Evolutionary conservation across 2,329 filamentous ascomycete genomes (phyloP).

Genomic region (Xylaria sp.): DNA sequence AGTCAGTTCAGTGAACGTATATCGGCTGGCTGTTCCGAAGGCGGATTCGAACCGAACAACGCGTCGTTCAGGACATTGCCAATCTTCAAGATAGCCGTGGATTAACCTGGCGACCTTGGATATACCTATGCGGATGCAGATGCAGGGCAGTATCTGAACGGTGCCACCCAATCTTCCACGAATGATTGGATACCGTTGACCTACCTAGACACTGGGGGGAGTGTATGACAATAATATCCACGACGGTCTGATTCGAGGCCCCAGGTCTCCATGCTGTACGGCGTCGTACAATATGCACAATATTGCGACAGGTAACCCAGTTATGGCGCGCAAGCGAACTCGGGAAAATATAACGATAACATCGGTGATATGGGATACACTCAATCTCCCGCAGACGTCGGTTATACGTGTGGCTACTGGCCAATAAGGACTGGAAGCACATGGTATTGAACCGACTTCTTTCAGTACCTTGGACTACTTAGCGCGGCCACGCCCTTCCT

Average conservation of each 20-base stretch:
- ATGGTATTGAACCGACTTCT: too few relatives aligned
- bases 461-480: too few relatives aligned
- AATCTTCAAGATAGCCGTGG: background rate
- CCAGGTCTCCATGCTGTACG: background rate
- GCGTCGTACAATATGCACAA: too few relatives aligned
- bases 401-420: too few relatives aligned
- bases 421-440: too few relatives aligned
- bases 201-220: background rate
- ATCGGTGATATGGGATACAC: too few relatives aligned
- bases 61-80: background rate
- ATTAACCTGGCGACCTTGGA: constrained; percentile 1
- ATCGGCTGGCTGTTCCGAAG: constrained; percentile 17
- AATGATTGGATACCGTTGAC: background rate
- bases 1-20: constrained; percentile 14
- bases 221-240: background rate
- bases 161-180: constrained; percentile 2
- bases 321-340: too few relatives aligned
- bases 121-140: constrained; percentile 4
- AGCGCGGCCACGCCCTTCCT: too few relatives aligned
- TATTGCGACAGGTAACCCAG: too few relatives aligned
- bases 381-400: too few relatives aligned
- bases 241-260: background rate
- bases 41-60: too few relatives aligned
- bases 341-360: too few relatives aligned
- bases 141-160: constrained; percentile 5